These are phyloP conservation scores for Zopfia rhizophila DNA, from an alignment of 2,329 filamentous ascomycete genomes.

Conservation along the genomic window DNA sequence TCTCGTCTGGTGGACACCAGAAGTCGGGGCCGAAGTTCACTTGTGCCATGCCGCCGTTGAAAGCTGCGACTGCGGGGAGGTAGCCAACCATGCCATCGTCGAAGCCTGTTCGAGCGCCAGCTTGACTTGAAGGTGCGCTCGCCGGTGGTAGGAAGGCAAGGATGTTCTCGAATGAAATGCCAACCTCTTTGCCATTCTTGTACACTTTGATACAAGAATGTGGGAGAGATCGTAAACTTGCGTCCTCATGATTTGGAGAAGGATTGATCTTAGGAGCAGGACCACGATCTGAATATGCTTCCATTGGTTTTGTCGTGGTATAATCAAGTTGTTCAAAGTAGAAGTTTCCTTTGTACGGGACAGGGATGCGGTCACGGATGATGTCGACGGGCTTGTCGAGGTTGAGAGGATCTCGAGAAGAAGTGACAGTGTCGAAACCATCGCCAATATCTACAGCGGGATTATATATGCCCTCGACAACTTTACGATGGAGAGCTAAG, in stretches of 20 bases:
- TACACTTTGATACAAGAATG: constrained; percentile 88
- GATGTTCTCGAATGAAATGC: constrained; percentile 87
- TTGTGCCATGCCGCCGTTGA: constrained; percentile 89
- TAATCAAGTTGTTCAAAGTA: constrained; percentile 96
- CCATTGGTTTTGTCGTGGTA: constrained; percentile 85
- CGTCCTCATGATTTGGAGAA: constrained; percentile 75
- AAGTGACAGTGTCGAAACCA: constrained; percentile 60
- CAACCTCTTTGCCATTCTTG: constrained; percentile 89
- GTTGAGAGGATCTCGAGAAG: constrained; percentile 40
- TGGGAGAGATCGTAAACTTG: constrained; percentile 86
- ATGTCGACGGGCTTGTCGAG: constrained; percentile 75
- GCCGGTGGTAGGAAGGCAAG: constrained; percentile 92
- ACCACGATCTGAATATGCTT: constrained; percentile 67
- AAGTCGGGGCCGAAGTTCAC: constrained; percentile 95
- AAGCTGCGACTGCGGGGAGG: constrained; percentile 92
- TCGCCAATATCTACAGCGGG: constrained; percentile 78
- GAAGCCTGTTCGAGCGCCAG: constrained; percentile 83
- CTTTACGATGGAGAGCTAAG: constrained; percentile 84
- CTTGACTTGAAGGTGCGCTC: constrained; percentile 75
- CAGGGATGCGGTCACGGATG: constrained; percentile 93
- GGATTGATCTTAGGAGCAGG: constrained; percentile 73
- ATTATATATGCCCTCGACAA: constrained; percentile 88
- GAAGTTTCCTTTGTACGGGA: constrained; percentile 90
- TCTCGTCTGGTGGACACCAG: constrained; percentile 81
- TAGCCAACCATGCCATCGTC: constrained; percentile 97